Percentiles rank a stretch among this genome's conserved stretches.
phyloP scores from a whole-genome alignment of 225 moss, liverwort and hornwort species.

The Neckera pumila region DNA sequence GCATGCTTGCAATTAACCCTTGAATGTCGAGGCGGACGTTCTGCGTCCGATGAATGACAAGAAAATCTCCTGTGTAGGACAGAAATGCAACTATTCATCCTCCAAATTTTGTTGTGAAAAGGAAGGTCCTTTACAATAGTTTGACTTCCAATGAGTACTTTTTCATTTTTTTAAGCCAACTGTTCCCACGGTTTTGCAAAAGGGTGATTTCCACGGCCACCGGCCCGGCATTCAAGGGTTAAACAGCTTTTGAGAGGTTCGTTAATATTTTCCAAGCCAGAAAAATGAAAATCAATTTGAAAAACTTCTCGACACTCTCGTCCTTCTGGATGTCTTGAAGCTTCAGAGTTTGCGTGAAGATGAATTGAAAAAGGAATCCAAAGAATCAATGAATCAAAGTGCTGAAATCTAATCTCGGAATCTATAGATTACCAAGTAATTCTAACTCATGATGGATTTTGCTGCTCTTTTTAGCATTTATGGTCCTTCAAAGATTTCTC shows the following conservation, averaged over 20 bases:
- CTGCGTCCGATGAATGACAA: too few species aligned
- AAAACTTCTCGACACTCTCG: not conserved
- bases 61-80: too few species aligned
- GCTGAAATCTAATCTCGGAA: not conserved
- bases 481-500: constrained; percentile 33
- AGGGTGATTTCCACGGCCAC: too few species aligned
- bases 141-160: too few species aligned
- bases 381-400: not conserved
- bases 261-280: not conserved
- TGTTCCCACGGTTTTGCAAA: too few species aligned
- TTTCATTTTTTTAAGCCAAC: too few species aligned
- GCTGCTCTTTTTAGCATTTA: not conserved
- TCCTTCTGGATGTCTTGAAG: not conserved
- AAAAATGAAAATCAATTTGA: not conserved
- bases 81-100: too few species aligned
- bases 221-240: too few species aligned
- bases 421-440: not conserved
- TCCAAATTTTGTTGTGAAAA: too few species aligned
- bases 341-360: not conserved
- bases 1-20: not conserved
- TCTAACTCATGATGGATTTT: not conserved
- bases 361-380: not conserved
- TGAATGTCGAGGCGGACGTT: too few species aligned
- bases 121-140: too few species aligned
- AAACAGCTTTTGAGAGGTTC: not conserved